phyloP scores from a whole-genome alignment of 805 yeast species.

The Dipodascus albidus region DNA sequence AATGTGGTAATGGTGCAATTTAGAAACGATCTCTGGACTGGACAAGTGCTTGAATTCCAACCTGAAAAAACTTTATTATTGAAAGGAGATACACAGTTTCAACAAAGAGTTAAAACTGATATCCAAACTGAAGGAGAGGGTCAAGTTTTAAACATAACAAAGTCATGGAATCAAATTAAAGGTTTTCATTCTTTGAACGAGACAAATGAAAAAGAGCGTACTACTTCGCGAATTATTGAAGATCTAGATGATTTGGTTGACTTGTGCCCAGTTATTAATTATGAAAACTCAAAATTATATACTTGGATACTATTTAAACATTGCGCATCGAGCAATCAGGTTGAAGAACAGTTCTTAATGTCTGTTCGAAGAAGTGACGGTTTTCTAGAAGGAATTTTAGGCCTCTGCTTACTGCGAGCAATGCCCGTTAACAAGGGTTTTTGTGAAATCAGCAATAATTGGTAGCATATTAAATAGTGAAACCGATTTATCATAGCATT shows the following conservation, averaged over 20 bases:
- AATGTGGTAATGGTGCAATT: background rate
- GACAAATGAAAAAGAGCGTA: background rate
- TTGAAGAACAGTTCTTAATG: background rate
- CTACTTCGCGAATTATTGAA: background rate
- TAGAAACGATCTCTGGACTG: background rate
- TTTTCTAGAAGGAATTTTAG: background rate
- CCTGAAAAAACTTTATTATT: background rate
- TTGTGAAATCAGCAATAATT: background rate
- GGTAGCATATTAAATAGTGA: background rate
- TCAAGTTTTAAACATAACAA: background rate
- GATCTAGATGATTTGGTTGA: slow-evolving; percentile 1
- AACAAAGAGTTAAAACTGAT: background rate
- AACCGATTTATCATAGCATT: background rate
- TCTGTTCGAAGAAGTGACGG: background rate
- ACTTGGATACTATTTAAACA: background rate
- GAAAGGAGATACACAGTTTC: background rate
- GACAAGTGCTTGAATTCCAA: background rate
- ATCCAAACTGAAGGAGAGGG: background rate
- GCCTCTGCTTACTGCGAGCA: background rate
- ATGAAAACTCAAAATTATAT: background rate
- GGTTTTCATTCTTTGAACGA: background rate
- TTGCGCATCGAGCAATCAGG: background rate
- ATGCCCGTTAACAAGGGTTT: background rate
- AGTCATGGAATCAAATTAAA: background rate
- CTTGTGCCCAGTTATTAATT: background rate